Base-by-base conservation (phyloP, 108 stramenopile species). In the Fragilaria radians region DNA sequence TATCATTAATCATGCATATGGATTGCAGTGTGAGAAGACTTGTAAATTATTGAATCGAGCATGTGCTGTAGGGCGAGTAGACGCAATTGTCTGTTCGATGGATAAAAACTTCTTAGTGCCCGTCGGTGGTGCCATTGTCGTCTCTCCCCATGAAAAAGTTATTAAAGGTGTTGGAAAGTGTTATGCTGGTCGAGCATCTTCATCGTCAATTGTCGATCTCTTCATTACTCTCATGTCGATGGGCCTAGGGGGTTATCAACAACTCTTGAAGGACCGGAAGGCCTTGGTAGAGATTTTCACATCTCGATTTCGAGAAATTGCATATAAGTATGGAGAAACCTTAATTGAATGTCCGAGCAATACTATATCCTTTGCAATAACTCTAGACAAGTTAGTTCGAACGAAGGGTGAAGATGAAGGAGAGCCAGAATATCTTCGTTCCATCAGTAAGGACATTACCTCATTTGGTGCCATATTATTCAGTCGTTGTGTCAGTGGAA, bases 31-130 rank as follows among this genome's bases (percentile, higher is more conserved):
- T 54, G 46, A 66, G 21, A 48, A 59, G 18, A 90, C 86, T 0
- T 66, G 76, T 76, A 86, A 89, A 62, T 77, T 86, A 0, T 70
- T 91, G 36, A 86, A 86, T 63, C 79, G 93, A 48, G 91, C 91
- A 11, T 90, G 84, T 49, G 77, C 76, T 1, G 75, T 95, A n/a
- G 95, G 95, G 5, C 77, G 92, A 22, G 98, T 99, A 1, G 98
- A 99, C 81, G 92, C 93, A 49, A 79, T 99, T 24, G 92, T 99
- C 17, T 95, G 92, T 61, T 94, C 92, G 25, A 97, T 96, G 0
- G 99, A 99, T 71, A 99, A 99, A 76, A 99, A 98, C 62, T 97
- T 99, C 78, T 54, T 97, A 59, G 97, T 98, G 9, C 99, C 99
- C 3, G 97, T 99, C 0, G 97, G 91, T 11, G 97, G 97, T 2